phyloP scores from a whole-genome alignment of 1,139 yeast genomes.

The Arxiozyma telluris region DNA sequence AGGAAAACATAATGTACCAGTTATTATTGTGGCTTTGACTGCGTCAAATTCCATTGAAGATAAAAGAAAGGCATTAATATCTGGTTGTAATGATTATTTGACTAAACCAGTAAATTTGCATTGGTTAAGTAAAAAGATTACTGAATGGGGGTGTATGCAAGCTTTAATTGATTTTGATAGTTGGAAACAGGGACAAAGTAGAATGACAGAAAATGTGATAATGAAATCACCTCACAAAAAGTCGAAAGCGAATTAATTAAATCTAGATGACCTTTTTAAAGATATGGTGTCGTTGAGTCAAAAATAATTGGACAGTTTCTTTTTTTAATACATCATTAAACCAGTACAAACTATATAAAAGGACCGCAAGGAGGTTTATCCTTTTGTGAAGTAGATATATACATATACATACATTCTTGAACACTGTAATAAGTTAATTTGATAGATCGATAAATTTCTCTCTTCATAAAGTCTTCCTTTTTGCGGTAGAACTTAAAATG shows the following conservation, averaged over 20 bases:
- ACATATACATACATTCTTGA: not conserved
- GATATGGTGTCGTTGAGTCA: not conserved
- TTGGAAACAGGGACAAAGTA: slow-evolving; percentile 52
- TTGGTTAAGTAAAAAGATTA: slow-evolving; percentile 89
- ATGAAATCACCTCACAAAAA: slow-evolving; percentile 15
- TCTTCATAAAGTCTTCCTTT: not conserved
- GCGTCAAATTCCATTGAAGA: slow-evolving; percentile 87
- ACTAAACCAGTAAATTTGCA: slow-evolving; percentile 95
- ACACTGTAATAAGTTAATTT: not conserved
- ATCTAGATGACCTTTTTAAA: not conserved
- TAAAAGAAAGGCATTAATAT: slow-evolving; percentile 82
- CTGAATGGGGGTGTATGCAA: slow-evolving; percentile 98
- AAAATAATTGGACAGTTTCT: not conserved
- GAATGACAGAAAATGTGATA: slow-evolving; percentile 25
- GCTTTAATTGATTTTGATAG: slow-evolving; percentile 94
- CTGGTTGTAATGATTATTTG: slow-evolving; percentile 93
- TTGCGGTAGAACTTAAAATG: not conserved
- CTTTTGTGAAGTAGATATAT: not conserved
- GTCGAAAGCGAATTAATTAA: slow-evolving; percentile 1
- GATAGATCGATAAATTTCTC: not conserved
- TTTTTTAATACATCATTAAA: not conserved
- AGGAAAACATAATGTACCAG: slow-evolving; percentile 51
- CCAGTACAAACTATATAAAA: not conserved
- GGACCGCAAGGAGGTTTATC: not conserved
- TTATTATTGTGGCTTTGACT: slow-evolving; percentile 89